Percentiles rank a stretch among this genome's conserved stretches.
Evolutionary conservation across 768 basidiomycete genomes (phyloP).

Genomic region (Lactifluus piperatus): DNA sequence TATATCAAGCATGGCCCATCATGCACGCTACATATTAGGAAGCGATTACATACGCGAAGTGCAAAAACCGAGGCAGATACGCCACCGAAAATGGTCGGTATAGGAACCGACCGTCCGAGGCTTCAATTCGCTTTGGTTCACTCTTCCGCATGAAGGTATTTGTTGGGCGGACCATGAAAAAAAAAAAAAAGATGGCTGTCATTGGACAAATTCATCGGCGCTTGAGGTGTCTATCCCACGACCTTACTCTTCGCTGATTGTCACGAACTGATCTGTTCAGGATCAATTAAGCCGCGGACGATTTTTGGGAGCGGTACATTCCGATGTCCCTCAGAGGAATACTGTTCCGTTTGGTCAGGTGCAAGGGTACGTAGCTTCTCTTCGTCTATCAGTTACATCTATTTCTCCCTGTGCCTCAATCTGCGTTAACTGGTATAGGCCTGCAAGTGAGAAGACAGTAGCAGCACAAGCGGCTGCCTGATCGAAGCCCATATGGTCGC

Average conservation of each 20-base stretch:
- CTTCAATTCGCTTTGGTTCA: not conserved
- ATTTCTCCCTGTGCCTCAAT: not conserved
- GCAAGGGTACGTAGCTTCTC: not conserved
- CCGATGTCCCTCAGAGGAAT: not conserved
- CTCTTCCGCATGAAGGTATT: not conserved
- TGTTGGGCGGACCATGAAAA: not conserved
- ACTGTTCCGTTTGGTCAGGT: not conserved
- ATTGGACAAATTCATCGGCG: not conserved
- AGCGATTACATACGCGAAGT: conserved; percentile 29
- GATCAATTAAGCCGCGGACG: not conserved
- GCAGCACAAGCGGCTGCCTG: not conserved
- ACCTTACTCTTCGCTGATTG: not conserved
- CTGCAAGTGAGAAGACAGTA: not conserved
- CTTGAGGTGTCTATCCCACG: not conserved
- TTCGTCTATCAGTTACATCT: not conserved
- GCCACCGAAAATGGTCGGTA: conserved; percentile 26
- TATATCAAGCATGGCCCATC: conserved; percentile 31
- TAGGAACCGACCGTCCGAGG: conserved; percentile 1
- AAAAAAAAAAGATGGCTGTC: not conserved
- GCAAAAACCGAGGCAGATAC: conserved; percentile 32
- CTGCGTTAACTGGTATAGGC: not conserved
- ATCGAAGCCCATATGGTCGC: not conserved
- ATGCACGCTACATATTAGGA: conserved; percentile 28
- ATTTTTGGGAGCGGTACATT: not conserved
- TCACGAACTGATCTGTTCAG: not conserved